Evolutionary conservation across 345 rosid genomes (phyloP), one percentile per base, ranked within the genome.

Genomic region (Nephelium lappaceum): DNA sequence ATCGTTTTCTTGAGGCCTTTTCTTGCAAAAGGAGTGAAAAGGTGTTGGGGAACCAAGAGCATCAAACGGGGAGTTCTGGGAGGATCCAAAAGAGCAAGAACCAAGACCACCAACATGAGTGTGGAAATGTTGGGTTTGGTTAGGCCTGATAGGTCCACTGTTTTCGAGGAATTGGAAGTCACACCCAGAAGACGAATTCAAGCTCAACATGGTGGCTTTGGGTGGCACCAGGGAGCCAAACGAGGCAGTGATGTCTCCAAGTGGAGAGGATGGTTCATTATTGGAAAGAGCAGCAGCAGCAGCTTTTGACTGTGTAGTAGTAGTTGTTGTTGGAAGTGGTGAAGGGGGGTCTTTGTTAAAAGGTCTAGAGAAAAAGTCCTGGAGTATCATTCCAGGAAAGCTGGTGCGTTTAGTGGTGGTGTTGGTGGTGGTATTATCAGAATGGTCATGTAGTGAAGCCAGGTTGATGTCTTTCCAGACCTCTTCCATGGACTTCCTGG

Each of bases 401-500:
- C 62, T 15, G 15, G 71, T 19, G 73, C 23, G 71, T 65, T 31
- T 72, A 68, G 55, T 14, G 25, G 19, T 21, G 47, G 39, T 64
- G 45, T 2, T 58, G 11, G 9, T 62, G 69, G 64, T 14, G 18
- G 31, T 41, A 1, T 27, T 24, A 21, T 14, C 8, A 2, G 75
- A 36, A 23, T 43, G 76, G 45, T 77, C 81, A 3, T 69, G 76
- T 2, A 83, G 79, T 25, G 76, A 79, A 61, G 82, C 15, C 3
- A 85, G 73, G 58, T 53, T 84, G 45, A 87, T 83, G 21, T 87
- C 85, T 64, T 83, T 75, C 92, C 93, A 86, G 10, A 86, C 84
- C n/a, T 89, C 91, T 65, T 87, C 92, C 87, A 87, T 87, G 69
- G 87, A 75, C 65, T 19, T 65, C 66, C 36, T 69, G 55, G 4